Conservation (phyloP, 2,329 filamentous ascomycete genomes). For the Fusarium longipes region DNA sequence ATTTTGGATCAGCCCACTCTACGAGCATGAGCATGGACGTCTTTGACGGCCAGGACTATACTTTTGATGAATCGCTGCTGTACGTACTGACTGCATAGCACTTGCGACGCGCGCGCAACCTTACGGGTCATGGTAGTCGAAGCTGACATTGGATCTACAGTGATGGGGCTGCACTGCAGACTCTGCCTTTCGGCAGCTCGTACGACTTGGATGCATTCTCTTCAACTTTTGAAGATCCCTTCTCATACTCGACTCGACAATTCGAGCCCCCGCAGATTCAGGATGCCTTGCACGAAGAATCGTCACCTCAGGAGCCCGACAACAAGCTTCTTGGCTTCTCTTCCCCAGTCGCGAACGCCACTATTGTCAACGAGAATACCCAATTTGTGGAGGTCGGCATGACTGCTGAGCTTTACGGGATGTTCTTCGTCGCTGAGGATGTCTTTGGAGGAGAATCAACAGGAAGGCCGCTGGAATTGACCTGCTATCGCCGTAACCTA, state of each 20-base stretch:
- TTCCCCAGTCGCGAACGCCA: constrained; percentile 67
- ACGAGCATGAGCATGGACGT: constrained; percentile 58
- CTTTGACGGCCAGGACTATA: constrained; percentile 64
- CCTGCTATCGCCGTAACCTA: constrained; percentile 93
- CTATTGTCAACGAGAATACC: constrained; percentile 73
- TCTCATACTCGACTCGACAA: constrained; percentile 65
- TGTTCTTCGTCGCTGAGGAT: constrained; percentile 89
- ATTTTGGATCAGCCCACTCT: constrained; percentile 51
- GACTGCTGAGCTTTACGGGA: constrained; percentile 82
- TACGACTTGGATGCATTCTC: constrained; percentile 72
- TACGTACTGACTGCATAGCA: constrained; percentile 48
- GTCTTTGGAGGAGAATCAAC: constrained; percentile 73
- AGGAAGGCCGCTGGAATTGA: constrained; percentile 79
- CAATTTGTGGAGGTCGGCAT: constrained; percentile 73
- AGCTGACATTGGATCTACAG: constrained; percentile 43
- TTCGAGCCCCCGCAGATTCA: constrained; percentile 59
- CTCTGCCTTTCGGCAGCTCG: constrained; percentile 65
- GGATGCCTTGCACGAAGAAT: constrained; percentile 59
- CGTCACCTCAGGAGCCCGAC: constrained; percentile 68
- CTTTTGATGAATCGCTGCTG: constrained; percentile 68
- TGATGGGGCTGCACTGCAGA: constrained; percentile 51
- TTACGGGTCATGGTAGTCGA: neutral
- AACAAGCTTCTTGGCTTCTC: constrained; percentile 82
- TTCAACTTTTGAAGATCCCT: constrained; percentile 73
- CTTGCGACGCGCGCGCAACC: constrained; percentile 30